These are phyloP conservation scores for Suillus subalutaceus DNA, from an alignment of 768 basidiomycete species.

Conservation along the genomic window DNA sequence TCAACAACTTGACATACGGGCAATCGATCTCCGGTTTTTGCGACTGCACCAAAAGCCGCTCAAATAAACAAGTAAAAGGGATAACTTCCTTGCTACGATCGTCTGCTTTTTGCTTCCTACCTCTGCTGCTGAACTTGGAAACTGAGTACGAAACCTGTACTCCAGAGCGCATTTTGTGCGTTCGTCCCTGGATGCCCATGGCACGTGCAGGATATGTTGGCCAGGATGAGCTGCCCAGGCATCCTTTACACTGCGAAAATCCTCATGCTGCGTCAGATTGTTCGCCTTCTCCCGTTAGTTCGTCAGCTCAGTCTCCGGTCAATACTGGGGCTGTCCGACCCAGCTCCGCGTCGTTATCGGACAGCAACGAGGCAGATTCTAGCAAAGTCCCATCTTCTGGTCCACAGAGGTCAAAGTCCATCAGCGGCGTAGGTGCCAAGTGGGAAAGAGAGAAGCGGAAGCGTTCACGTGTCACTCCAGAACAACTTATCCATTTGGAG, in stretches of 20 bases:
- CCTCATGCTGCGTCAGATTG: conserved; percentile 23
- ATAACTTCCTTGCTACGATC: conserved; percentile 4
- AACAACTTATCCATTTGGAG: conserved; percentile 78
- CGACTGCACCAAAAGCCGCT: background rate
- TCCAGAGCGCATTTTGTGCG: background rate
- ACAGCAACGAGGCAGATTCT: conserved; percentile 32
- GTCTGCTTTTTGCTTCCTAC: conserved; percentile 4
- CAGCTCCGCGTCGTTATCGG: conserved; percentile 27
- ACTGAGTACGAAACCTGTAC: background rate
- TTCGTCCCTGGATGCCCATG: conserved; percentile 20
- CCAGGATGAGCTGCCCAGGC: conserved; percentile 23
- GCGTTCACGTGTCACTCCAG: conserved; percentile 77
- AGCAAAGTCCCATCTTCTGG: conserved; percentile 37
- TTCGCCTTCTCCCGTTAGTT: conserved; percentile 30
- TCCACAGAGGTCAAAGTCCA: conserved; percentile 38
- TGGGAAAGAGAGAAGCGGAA: conserved; percentile 64
- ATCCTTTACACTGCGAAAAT: conserved; percentile 29
- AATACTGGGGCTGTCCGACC: conserved; percentile 23
- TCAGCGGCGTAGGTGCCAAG: conserved; percentile 28
- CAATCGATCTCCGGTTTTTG: conserved; percentile 6
- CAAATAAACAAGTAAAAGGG: conserved; percentile 8
- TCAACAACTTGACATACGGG: conserved; percentile 1
- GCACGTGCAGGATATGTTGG: conserved; percentile 22
- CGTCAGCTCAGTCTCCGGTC: conserved; percentile 34
- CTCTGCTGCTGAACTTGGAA: conserved; percentile 1